Conservation (phyloP, 1,284 basidiomycete species). For the Pseudozyma pruni region DNA sequence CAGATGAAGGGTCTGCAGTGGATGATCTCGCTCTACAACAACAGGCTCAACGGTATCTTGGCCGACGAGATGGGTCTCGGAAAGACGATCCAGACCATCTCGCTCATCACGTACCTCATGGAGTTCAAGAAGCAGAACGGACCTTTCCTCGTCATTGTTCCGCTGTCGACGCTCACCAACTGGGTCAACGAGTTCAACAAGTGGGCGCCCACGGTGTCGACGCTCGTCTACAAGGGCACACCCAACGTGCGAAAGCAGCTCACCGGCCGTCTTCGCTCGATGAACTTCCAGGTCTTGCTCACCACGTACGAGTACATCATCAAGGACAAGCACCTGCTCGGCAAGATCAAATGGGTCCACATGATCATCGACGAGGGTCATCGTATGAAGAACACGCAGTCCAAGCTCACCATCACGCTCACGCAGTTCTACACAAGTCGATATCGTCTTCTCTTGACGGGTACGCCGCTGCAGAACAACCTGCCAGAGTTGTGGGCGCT, state of each 20-base stretch:
- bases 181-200: slow-evolving; percentile 68
- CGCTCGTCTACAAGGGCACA: slow-evolving; percentile 66
- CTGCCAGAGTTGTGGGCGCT: slow-evolving; percentile 97
- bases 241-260: slow-evolving; percentile 65
- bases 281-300: slow-evolving; percentile 66
- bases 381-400: slow-evolving; percentile 99
- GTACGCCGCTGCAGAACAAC: slow-evolving; percentile 98
- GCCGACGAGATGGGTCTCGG: slow-evolving; percentile 68
- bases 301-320: slow-evolving; percentile 69
- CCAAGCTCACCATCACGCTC: slow-evolving; percentile 90
- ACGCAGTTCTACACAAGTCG: slow-evolving; percentile 92
- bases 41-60: slow-evolving; percentile 67
- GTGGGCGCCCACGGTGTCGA: slow-evolving; percentile 66
- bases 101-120: slow-evolving; percentile 68
- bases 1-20: slow-evolving; percentile 68
- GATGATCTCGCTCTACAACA: slow-evolving; percentile 68
- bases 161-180: slow-evolving; percentile 67
- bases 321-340: slow-evolving; percentile 68
- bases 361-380: slow-evolving; percentile 77
- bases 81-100: slow-evolving; percentile 68
- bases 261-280: slow-evolving; percentile 55
- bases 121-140: slow-evolving; percentile 67
- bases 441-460: slow-evolving; percentile 94
- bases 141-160: slow-evolving; percentile 67
- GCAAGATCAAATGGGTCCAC: slow-evolving; percentile 68